phyloP scores from a whole-genome alignment of 257 asterid species.

The Avicennia marina region DNA sequence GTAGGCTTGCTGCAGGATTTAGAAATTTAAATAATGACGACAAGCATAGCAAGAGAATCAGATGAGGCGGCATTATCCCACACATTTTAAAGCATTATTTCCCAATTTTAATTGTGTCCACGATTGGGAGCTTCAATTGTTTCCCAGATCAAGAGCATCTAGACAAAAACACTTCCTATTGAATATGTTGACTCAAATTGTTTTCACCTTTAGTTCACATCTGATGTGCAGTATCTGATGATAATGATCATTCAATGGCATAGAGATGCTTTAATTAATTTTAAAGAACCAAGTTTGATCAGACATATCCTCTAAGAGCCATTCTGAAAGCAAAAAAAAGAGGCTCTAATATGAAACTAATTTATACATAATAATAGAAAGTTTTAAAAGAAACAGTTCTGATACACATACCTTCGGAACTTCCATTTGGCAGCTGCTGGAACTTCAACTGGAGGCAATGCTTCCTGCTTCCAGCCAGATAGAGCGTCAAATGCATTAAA shows the following conservation, averaged over 20 bases:
- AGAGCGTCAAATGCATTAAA: conserved; percentile 93
- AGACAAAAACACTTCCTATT: background rate
- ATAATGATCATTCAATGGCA: background rate
- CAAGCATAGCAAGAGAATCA: background rate
- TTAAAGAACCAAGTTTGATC: no score
- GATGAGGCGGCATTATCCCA: conserved; percentile 11
- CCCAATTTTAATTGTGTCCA: background rate
- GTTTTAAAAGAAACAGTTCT: background rate
- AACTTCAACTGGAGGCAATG: conserved; percentile 95
- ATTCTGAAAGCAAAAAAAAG: no score
- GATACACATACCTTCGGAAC: conserved; percentile 54
- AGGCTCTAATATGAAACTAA: background rate
- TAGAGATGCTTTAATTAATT: no score
- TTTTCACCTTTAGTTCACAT: conserved; percentile 12
- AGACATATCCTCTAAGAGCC: no score
- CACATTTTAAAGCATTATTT: conserved; percentile 6
- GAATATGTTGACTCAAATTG: background rate
- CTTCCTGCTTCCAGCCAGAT: conserved; percentile 85
- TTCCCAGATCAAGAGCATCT: background rate
- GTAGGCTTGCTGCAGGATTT: conserved; percentile 66
- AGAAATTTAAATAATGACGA: conserved; percentile 16
- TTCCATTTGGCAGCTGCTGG: conserved; percentile 99
- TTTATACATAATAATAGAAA: no score
- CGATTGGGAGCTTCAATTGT: background rate
- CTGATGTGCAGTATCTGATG: conserved; percentile 3